Percentiles rank a stretch among this genome's conserved stretches.
Evolutionary conservation across 1,284 basidiomycete genomes (phyloP).

Genomic region (Golubevia sp.): DNA sequence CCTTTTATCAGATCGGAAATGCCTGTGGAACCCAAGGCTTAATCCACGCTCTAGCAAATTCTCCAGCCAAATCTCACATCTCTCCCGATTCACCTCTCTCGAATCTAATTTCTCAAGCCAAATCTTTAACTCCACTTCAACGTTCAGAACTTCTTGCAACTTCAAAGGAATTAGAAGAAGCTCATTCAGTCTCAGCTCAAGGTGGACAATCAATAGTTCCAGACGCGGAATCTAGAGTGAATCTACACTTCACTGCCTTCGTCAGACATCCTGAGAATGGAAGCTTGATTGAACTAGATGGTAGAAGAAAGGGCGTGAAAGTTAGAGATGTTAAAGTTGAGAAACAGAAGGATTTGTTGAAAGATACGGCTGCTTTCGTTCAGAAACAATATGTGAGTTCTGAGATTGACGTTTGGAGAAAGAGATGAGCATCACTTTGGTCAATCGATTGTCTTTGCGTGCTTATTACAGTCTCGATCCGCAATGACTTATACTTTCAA

Average conservation of each 20-base stretch:
- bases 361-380: constrained; percentile 35
- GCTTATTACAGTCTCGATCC: background rate
- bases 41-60: constrained; percentile 50
- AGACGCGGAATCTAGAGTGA: constrained; percentile 36
- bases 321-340: constrained; percentile 12
- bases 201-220: constrained; percentile 51
- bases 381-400: constrained; percentile 42
- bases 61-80: constrained; percentile 21
- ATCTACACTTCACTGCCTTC: constrained; percentile 55
- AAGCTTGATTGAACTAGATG: constrained; percentile 52
- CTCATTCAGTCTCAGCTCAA: constrained; percentile 37
- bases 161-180: constrained; percentile 32
- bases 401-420: background rate
- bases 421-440: background rate
- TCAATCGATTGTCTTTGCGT: background rate
- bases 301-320: constrained; percentile 43
- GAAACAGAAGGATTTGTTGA: constrained; percentile 27
- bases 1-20: constrained; percentile 33
- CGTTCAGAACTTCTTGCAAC: constrained; percentile 29
- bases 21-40: constrained; percentile 60
- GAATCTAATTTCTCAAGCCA: constrained; percentile 11
- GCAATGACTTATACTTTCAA: too few relatives aligned
- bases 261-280: constrained; percentile 36
- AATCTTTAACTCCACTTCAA: constrained; percentile 11
- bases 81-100: constrained; percentile 28